A percentile compares a stretch with the other conserved stretches of the same genome.
phyloP scores from a whole-genome alignment of 78 protist genomes.

The Anaeramoeba flamelloides region DNA sequence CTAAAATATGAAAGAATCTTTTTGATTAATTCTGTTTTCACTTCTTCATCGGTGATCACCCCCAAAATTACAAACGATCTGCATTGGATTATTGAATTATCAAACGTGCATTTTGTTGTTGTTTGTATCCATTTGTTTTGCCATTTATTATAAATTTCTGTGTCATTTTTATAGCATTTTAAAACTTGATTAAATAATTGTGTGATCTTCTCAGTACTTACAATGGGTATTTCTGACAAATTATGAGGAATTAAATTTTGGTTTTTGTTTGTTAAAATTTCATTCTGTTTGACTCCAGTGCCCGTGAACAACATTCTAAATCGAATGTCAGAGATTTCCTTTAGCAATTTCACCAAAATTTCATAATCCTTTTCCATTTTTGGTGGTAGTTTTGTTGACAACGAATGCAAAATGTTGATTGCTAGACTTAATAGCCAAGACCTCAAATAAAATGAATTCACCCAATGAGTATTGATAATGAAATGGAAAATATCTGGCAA shows the following conservation, averaged over 20 bases:
- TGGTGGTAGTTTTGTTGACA: slow-evolving; percentile 21
- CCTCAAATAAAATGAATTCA: slow-evolving; percentile 21
- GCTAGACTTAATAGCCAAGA: slow-evolving; percentile 17
- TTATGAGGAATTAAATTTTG: too few species aligned
- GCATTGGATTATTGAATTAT: slow-evolving; percentile 34
- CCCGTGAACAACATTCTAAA: too few species aligned
- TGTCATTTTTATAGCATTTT: slow-evolving; percentile 14
- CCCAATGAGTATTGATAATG: slow-evolving; percentile 12
- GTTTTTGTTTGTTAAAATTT: too few species aligned
- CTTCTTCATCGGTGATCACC: too few species aligned
- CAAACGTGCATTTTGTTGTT: slow-evolving; percentile 10
- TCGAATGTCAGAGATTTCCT: too few species aligned
- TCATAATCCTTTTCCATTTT: too few species aligned
- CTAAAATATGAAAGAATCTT: too few species aligned
- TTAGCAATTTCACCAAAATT: too few species aligned
- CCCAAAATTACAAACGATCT: slow-evolving; percentile 34
- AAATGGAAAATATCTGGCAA: slow-evolving; percentile 30
- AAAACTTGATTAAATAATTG: slow-evolving; percentile 13
- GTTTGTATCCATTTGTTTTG: slow-evolving; percentile 19
- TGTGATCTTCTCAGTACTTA: too few species aligned
- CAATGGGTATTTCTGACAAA: too few species aligned
- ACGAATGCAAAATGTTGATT: slow-evolving; percentile 32
- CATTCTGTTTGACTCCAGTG: too few species aligned
- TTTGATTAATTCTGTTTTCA: too few species aligned
- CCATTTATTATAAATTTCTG: slow-evolving; percentile 9